Percentiles rank a stretch among this genome's conserved stretches.
Evolutionary conservation across 2,329 filamentous ascomycete species (phyloP).

Genomic region (Clonostachys sp.): DNA sequence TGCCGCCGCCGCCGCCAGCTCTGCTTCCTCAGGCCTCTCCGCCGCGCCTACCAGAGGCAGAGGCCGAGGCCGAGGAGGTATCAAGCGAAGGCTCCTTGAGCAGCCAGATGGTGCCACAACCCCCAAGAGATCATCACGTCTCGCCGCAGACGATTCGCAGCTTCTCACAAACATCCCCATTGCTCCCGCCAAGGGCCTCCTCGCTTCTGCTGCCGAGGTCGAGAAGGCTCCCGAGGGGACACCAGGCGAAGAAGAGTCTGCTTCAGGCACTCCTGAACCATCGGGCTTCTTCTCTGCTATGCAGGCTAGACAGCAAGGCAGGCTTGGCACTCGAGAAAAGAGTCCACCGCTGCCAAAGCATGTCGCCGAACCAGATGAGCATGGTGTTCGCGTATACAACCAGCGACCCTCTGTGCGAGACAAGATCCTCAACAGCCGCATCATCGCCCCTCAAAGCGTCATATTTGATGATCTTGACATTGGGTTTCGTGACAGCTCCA

Average conservation of each 20-base stretch:
- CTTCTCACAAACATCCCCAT: conserved; percentile 18
- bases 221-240: conserved; percentile 26
- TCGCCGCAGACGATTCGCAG: conserved; percentile 18
- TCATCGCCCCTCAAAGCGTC: conserved; percentile 41
- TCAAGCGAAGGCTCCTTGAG: conserved; percentile 46
- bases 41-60: conserved; percentile 24
- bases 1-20: conserved; percentile 12
- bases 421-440: conserved; percentile 45
- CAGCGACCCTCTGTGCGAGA: conserved; percentile 32
- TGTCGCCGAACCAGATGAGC: conserved; percentile 42
- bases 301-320: conserved; percentile 16
- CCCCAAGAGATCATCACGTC: conserved; percentile 39
- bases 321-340: conserved; percentile 25
- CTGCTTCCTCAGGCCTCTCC: conserved; percentile 1
- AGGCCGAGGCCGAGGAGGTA: conserved; percentile 24
- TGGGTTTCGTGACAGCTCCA: conserved; percentile 54
- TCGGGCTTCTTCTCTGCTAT: conserved; percentile 11
- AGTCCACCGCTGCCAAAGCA: conserved; percentile 31
- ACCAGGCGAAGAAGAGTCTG: conserved; percentile 24
- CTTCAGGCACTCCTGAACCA: conserved; percentile 27
- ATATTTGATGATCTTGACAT: conserved; percentile 49
- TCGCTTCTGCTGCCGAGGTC: conserved; percentile 29
- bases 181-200: conserved; percentile 28
- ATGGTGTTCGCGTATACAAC: conserved; percentile 41
- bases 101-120: conserved; percentile 43